These are phyloP conservation scores for Dendrothele bispora DNA, from an alignment of 768 basidiomycete species.

Conservation along the genomic window DNA sequence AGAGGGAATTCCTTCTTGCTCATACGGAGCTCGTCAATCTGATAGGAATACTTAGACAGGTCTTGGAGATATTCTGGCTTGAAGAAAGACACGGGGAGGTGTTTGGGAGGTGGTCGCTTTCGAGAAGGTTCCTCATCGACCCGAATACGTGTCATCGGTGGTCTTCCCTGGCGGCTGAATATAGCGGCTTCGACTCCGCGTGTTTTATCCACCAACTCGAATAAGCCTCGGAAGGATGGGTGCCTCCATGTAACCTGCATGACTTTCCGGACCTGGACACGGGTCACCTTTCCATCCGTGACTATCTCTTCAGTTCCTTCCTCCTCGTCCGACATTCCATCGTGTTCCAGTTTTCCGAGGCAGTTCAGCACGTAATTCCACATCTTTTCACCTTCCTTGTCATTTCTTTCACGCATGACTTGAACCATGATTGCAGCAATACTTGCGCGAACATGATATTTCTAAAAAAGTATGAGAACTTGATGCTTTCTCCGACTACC, in stretches of 20 bases:
- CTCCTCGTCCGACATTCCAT: slow-evolving; percentile 7
- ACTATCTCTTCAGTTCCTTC: not conserved
- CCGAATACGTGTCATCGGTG: not conserved
- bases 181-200: not conserved
- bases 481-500: not conserved
- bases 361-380: slow-evolving; percentile 1
- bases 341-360: not conserved
- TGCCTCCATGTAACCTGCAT: not conserved
- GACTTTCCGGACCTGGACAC: not conserved
- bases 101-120: not conserved
- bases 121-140: not conserved
- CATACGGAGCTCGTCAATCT: too few species aligned
- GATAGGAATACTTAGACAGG: too few species aligned
- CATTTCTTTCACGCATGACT: not conserved
- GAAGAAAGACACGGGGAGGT: not conserved
- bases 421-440: not conserved
- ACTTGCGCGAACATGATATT: not conserved
- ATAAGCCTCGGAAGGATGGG: not conserved
- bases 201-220: not conserved
- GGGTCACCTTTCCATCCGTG: not conserved
- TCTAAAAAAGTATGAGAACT: slow-evolving; percentile 3
- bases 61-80: not conserved
- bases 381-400: not conserved
- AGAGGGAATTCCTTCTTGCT: too few species aligned
- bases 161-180: not conserved